Conservation (phyloP, 768 basidiomycete genomes). For the Suillus alpinus region DNA sequence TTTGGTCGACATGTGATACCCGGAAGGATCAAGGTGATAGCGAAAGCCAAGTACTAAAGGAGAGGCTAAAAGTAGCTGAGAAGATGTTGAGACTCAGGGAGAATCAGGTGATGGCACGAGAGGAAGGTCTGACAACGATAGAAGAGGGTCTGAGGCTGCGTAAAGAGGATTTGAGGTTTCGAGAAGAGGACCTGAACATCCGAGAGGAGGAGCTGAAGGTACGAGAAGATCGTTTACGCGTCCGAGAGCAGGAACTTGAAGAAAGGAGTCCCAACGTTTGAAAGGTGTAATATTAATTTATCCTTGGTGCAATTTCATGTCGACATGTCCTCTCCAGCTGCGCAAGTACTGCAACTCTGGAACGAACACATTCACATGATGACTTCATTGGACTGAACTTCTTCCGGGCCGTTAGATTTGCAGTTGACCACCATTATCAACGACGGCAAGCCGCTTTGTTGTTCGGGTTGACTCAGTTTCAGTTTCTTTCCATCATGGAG, state of each 20-base stretch:
- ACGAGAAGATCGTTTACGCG: neutral
- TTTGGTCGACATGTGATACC: neutral
- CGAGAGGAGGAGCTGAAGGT: slow-evolving; percentile 1
- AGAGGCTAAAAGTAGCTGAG: neutral
- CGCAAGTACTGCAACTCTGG: neutral
- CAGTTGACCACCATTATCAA: neutral
- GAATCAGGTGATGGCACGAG: neutral
- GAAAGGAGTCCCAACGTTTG: neutral
- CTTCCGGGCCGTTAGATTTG: neutral
- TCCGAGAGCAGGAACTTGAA: neutral
- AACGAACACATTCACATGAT: neutral
- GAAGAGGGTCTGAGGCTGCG: slow-evolving; percentile 1
- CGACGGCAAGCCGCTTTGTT: too few relatives aligned
- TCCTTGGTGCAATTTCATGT: neutral
- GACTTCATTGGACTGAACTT: neutral
- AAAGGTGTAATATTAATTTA: neutral
- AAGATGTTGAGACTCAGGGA: neutral
- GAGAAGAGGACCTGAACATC: slow-evolving; percentile 1
- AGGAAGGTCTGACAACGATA: neutral
- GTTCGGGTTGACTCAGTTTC: neutral
- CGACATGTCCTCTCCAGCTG: neutral
- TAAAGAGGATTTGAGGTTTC: slow-evolving; percentile 1
- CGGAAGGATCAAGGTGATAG: neutral
- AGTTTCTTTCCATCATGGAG: neutral
- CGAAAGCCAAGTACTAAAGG: neutral